Percentiles rank a stretch among this genome's conserved stretches.
Conservation (phyloP, 192 early-diverging fungal genomes). For the Coemansia sp. region DNA sequence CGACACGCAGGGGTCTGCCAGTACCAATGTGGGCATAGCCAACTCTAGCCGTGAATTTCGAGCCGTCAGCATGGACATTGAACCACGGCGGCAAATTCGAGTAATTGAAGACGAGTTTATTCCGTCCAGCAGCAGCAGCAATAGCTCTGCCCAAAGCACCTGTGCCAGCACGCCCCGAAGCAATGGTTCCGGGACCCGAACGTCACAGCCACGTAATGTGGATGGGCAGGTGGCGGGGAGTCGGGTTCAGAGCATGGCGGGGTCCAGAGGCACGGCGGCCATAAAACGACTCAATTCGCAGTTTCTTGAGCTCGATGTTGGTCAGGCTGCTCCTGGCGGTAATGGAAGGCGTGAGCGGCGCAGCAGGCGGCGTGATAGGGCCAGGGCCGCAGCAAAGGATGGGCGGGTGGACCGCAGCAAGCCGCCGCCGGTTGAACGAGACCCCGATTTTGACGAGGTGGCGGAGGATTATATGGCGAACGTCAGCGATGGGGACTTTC, state of each 20-base stretch:
- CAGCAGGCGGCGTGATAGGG: slow-evolving; percentile 1
- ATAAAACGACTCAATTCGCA: slow-evolving; percentile 15
- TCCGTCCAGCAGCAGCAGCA: slow-evolving; percentile 1
- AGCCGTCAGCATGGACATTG: not conserved
- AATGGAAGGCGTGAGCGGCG: not conserved
- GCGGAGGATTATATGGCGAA: slow-evolving; percentile 33
- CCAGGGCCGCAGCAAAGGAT: not conserved
- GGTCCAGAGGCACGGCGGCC: not conserved
- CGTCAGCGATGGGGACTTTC: slow-evolving; percentile 13
- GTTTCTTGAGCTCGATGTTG: slow-evolving; percentile 22
- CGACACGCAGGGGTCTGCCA: slow-evolving; percentile 21
- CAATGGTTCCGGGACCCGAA: not conserved
- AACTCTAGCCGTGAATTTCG: slow-evolving; percentile 5
- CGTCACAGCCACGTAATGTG: no score
- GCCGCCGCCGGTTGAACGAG: not conserved
- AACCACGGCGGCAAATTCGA: slow-evolving; percentile 1
- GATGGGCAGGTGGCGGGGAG: not conserved
- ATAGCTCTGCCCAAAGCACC: not conserved
- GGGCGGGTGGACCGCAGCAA: not conserved
- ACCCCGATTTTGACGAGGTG: slow-evolving; percentile 4
- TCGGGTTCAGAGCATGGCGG: no score
- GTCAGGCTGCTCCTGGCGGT: not conserved
- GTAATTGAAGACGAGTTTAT: slow-evolving; percentile 20
- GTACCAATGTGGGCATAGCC: slow-evolving; percentile 1
- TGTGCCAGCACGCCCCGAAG: not conserved